A percentile compares a stretch with the other conserved stretches of the same genome.
These are phyloP conservation scores for Russula ochroleuca DNA, from an alignment of 768 basidiomycete genomes.

Conservation along the genomic window DNA sequence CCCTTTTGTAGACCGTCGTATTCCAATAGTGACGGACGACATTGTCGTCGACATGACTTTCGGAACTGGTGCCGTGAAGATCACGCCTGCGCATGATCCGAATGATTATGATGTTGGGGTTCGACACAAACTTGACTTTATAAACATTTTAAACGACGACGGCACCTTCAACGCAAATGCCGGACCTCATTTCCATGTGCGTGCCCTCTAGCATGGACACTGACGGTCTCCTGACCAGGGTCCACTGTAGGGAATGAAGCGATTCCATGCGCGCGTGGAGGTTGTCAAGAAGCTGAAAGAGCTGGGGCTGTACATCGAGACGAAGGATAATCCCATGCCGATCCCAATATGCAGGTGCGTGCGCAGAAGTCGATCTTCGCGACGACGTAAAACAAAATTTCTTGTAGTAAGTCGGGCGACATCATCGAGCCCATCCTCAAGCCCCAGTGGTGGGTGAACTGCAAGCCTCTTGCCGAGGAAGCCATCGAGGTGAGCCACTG, in stretches of 20 bases:
- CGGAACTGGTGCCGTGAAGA: constrained; percentile 98
- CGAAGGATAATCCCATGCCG: constrained; percentile 96
- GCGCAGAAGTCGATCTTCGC: not conserved
- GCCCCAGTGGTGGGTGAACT: constrained; percentile 99
- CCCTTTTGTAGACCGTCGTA: constrained; percentile 80
- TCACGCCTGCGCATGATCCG: constrained; percentile 96
- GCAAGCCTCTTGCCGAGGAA: constrained; percentile 85
- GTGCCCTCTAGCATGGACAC: constrained; percentile 17
- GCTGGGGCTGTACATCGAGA: constrained; percentile 79
- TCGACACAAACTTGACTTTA: constrained; percentile 83
- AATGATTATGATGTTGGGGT: constrained; percentile 95
- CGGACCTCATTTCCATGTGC: constrained; percentile 68
- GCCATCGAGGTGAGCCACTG: constrained; percentile 62
- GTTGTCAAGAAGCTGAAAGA: constrained; percentile 84
- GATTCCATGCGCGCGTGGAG: constrained; percentile 86
- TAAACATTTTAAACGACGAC: constrained; percentile 94
- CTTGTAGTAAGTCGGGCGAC: constrained; percentile 85
- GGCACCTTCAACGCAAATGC: constrained; percentile 92
- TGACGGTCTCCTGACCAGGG: not conserved
- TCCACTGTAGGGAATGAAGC: constrained; percentile 80
- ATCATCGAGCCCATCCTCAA: constrained; percentile 92
- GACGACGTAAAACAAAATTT: constrained; percentile 8
- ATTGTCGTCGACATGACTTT: constrained; percentile 90
- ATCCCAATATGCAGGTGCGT: constrained; percentile 86
- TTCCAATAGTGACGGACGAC: constrained; percentile 84